Evolutionary conservation across 768 basidiomycete species (phyloP).

Genomic region (Tephrocybe rancida): DNA sequence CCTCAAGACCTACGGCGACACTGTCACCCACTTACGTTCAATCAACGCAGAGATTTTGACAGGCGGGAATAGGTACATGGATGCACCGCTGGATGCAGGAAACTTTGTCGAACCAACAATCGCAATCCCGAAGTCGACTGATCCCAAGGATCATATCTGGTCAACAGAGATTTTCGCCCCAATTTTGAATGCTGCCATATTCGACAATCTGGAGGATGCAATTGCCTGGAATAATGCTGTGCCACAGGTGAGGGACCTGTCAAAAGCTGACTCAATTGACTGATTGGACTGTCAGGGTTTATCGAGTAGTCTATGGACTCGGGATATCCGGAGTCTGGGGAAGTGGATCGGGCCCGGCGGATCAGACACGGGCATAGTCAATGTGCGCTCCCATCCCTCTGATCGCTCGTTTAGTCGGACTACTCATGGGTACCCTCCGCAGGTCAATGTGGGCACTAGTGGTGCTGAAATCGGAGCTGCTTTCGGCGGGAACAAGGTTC

Average conservation of each 20-base stretch:
- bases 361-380: slow-evolving; percentile 91
- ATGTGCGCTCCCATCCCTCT: slow-evolving; percentile 52
- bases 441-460: slow-evolving; percentile 64
- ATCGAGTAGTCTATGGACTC: slow-evolving; percentile 91
- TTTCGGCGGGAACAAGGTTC: slow-evolving; percentile 93
- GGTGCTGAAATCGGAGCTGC: slow-evolving; percentile 74
- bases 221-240: slow-evolving; percentile 92
- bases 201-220: slow-evolving; percentile 85
- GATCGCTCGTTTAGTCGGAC: slow-evolving; percentile 8
- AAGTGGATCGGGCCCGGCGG: slow-evolving; percentile 92
- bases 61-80: slow-evolving; percentile 64
- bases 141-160: slow-evolving; percentile 66
- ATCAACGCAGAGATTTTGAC: slow-evolving; percentile 77
- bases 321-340: slow-evolving; percentile 79
- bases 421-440: slow-evolving; percentile 9
- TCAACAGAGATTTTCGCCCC: slow-evolving; percentile 85
- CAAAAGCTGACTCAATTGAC: slow-evolving; percentile 13
- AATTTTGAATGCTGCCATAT: slow-evolving; percentile 84
- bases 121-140: slow-evolving; percentile 61
- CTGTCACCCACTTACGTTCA: slow-evolving; percentile 61
- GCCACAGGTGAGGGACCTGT: slow-evolving; percentile 55
- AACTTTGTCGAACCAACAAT: slow-evolving; percentile 93
- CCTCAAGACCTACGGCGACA: slow-evolving; percentile 62
- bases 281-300: slow-evolving; percentile 55
- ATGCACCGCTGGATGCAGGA: slow-evolving; percentile 59